A percentile compares a stretch with the other conserved stretches of the same genome.
phyloP scores from a whole-genome alignment of 2,329 filamentous ascomycete genomes.

The Rhexocercosporidium sp. region DNA sequence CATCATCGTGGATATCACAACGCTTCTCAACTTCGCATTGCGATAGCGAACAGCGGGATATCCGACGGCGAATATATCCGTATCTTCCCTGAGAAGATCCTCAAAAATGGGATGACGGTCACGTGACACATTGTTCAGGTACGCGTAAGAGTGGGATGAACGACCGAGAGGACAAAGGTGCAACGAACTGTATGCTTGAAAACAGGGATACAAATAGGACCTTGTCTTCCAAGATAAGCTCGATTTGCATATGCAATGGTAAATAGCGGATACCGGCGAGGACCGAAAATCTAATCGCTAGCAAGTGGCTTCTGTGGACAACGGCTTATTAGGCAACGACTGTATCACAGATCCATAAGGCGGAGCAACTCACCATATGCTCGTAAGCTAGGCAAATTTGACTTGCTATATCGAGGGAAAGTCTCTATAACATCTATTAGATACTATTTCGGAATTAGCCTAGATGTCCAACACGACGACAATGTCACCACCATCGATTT shows the following conservation, averaged over 20 bases:
- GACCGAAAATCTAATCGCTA: not conserved
- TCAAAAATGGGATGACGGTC: not conserved
- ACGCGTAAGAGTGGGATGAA: conserved; percentile 1
- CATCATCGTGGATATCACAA: not conserved
- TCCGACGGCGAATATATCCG: not conserved
- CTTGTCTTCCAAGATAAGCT: not conserved
- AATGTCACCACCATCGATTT: conserved; percentile 34
- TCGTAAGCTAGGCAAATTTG: no score
- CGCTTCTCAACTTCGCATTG: not conserved
- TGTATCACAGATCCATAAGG: not conserved
- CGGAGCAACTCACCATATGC: not conserved
- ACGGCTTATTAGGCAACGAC: not conserved
- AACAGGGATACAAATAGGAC: not conserved
- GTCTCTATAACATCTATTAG: not conserved
- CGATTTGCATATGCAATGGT: not conserved
- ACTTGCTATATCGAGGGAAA: no score
- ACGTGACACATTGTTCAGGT: not conserved
- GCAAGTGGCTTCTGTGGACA: not conserved
- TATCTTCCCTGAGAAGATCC: not conserved
- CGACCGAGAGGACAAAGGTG: not conserved
- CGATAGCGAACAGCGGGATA: not conserved
- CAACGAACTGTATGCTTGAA: not conserved
- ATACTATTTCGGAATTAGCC: not conserved
- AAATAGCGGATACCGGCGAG: not conserved
- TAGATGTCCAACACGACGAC: conserved; percentile 23